Evolutionary conservation across 2,329 filamentous ascomycete species (phyloP), one percentile per base, ranked within the genome.

Genomic region (Botryotinia globosa): DNA sequence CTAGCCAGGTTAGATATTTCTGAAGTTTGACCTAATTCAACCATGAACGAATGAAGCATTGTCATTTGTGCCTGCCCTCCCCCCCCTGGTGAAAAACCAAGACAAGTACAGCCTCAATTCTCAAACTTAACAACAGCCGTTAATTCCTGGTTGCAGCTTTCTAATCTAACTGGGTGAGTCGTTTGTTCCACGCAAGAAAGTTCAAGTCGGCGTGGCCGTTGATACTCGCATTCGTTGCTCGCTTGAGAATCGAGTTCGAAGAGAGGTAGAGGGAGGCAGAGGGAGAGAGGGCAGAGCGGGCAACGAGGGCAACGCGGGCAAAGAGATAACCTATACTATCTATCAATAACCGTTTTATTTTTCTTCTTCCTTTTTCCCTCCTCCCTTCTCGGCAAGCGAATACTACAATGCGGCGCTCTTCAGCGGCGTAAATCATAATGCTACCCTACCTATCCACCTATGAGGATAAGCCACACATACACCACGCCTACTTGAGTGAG

Each of bases 351-450:
- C 51, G 51, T 56, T 29, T 56, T 6, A n/a, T 51, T n/a, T 29
- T 29, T 18, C n/a, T 29, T 9, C n/a, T 18, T 56, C 6, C 51
- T 10, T 29, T 29, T 56, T 56, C n/a, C 51, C 51, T 56, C 7
- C 8, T 29, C n/a, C 14, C 56, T 58, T 39, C 39, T 51, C 22
- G 64, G 64, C 45, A 56, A 66, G 29, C 25, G 34, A 42, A 58
- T 25, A 51, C 48, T 68, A 68, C 29, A 1, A 44, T 58, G 66
- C 66, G 66, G 66, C 65, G 65, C 65, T 68, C 37, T 56, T 68
- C 51, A 42, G 48, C 37, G 51, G 66, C 66, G 66, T n/a, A 25
- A 54, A 14, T 44, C 39, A n/a, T 7, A 16, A 68, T 68, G 48
- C 37, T 68, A 44, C 39, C 48, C 20, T 34, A 39, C 45, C 20